Percentiles rank a stretch among this genome's conserved stretches.
Evolutionary conservation across 208 protist species (phyloP).

Genomic region (Crithidia bombi): DNA sequence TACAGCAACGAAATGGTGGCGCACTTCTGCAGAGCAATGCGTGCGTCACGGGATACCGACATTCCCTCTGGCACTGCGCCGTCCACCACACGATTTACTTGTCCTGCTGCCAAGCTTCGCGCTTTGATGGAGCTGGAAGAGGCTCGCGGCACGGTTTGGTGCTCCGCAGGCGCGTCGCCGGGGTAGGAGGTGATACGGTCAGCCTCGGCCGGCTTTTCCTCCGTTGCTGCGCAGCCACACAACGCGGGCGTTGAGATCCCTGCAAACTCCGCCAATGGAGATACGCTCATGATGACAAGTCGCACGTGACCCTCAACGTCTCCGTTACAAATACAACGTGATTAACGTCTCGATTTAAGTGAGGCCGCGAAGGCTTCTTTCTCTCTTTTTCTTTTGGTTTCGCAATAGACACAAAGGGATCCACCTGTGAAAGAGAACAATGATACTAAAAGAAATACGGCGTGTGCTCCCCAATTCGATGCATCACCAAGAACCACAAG

Average conservation of each 20-base stretch:
- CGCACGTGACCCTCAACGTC: background rate
- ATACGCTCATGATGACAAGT: background rate
- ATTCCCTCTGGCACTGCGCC: constrained; percentile 64
- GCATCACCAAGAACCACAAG: too few species aligned
- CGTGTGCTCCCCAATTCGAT: too few species aligned
- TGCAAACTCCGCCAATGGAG: background rate
- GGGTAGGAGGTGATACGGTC: too few species aligned
- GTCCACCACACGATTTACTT: constrained; percentile 70
- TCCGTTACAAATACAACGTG: constrained; percentile 1
- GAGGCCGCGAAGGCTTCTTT: too few species aligned
- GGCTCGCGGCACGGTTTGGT: background rate
- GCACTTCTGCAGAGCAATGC: constrained; percentile 79
- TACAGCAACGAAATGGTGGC: constrained; percentile 75
- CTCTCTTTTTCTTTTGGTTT: background rate
- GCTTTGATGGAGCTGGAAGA: constrained; percentile 9
- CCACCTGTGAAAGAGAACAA: constrained; percentile 11
- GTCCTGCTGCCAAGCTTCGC: constrained; percentile 68
- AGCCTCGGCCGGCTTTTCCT: background rate
- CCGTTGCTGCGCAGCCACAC: background rate
- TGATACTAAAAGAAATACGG: constrained; percentile 8
- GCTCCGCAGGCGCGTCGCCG: background rate
- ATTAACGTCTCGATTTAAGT: too few species aligned
- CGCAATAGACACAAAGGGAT: background rate
- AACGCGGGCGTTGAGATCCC: background rate
- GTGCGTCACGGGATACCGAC: constrained; percentile 68